Evolutionary conservation across 2,329 filamentous ascomycete species (phyloP).

Genomic region (Blumeria hordei): DNA sequence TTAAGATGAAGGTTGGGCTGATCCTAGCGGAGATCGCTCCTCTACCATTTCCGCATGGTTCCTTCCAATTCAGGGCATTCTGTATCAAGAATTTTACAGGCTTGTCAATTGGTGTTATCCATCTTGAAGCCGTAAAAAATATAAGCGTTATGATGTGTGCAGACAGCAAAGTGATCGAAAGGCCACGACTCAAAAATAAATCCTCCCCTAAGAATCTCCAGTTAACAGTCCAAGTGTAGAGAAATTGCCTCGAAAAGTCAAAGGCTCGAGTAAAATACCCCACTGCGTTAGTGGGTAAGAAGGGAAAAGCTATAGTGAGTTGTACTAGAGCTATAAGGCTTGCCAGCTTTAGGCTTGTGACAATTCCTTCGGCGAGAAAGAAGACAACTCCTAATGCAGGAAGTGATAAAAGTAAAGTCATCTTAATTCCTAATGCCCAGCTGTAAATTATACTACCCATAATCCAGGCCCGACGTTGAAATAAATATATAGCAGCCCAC

Average conservation of each 20-base stretch:
- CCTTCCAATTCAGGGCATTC: conserved; percentile 10
- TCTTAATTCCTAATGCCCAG: conserved; percentile 74
- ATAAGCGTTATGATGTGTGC: conserved; percentile 29
- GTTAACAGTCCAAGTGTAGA: conserved; percentile 98
- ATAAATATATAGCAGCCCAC: conserved; percentile 55
- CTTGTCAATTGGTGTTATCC: conserved; percentile 32
- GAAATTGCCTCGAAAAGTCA: conserved; percentile 71
- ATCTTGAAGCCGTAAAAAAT: conserved; percentile 31
- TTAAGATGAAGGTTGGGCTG: conserved; percentile 35
- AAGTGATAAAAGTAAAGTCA: conserved; percentile 64
- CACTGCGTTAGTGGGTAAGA: conserved; percentile 35
- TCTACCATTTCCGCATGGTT: conserved; percentile 19
- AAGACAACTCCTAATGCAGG: conserved; percentile 60
- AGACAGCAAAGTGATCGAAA: conserved; percentile 31
- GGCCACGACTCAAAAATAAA: conserved; percentile 44
- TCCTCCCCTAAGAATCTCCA: conserved; percentile 88
- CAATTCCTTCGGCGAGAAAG: conserved; percentile 46
- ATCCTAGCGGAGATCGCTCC: conserved; percentile 24
- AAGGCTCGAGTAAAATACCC: conserved; percentile 70
- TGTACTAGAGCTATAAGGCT: conserved; percentile 58
- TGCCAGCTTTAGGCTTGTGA: conserved; percentile 39
- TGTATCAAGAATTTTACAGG: conserved; percentile 21
- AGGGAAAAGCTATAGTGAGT: conserved; percentile 40
- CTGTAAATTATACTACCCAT: conserved; percentile 50
- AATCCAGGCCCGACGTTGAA: conserved; percentile 53